These are phyloP conservation scores for Colletotrichum coccodes DNA, from an alignment of 2,329 filamentous ascomycete species.

Conservation along the genomic window DNA sequence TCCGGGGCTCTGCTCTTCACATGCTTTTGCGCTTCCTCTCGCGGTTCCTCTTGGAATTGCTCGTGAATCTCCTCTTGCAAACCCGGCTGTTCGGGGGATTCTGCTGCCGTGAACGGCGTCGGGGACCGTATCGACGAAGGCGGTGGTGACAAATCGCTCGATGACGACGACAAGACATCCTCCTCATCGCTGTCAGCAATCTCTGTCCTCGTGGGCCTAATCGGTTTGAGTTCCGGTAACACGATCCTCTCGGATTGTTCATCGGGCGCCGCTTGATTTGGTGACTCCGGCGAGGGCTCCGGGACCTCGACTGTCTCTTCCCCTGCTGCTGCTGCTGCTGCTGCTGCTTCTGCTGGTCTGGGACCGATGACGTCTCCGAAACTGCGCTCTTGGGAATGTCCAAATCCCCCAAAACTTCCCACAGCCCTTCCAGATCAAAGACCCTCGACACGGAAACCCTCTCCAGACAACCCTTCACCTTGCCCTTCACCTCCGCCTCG, in stretches of 20 bases:
- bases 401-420: constrained; percentile 65
- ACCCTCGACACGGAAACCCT: constrained; percentile 64
- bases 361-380: background rate
- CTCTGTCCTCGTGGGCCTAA: constrained; percentile 35
- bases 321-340: background rate
- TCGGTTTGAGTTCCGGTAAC: constrained; percentile 22
- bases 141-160: constrained; percentile 33
- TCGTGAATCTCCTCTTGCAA: background rate
- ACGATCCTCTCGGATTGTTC: background rate
- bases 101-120: background rate
- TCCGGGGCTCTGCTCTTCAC: background rate
- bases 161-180: constrained; percentile 38
- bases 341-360: constrained; percentile 6
- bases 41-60: background rate
- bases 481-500: constrained; percentile 32
- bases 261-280: background rate
- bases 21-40: background rate
- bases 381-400: constrained; percentile 37
- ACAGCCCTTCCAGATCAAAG: constrained; percentile 68
- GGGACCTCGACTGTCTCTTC: background rate
- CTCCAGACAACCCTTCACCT: constrained; percentile 53
- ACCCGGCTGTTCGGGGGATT: background rate
- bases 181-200: constrained; percentile 54
- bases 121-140: constrained; percentile 18
- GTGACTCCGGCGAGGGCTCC: background rate